These are phyloP conservation scores for Volutella citrinella DNA, from an alignment of 2,329 filamentous ascomycete genomes.

Conservation along the genomic window DNA sequence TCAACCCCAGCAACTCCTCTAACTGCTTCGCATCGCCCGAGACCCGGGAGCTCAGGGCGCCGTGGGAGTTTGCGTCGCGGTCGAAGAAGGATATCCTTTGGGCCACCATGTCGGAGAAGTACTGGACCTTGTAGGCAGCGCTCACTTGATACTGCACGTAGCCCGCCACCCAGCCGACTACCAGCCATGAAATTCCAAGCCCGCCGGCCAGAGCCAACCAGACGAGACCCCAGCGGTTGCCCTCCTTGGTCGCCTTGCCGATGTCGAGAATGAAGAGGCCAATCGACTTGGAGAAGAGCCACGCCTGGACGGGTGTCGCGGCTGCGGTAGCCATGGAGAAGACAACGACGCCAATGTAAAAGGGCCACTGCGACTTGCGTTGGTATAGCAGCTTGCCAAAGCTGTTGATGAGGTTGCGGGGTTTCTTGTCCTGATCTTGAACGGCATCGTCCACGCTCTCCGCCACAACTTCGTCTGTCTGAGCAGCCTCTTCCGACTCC, in stretches of 20 bases:
- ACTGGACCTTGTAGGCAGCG: constrained; percentile 24
- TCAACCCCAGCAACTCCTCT: constrained; percentile 31
- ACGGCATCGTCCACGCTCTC: fast-evolving
- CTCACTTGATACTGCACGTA: constrained; percentile 14
- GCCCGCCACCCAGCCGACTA: constrained; percentile 18
- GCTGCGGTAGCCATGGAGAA: constrained; percentile 23
- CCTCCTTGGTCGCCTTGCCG: constrained; percentile 25
- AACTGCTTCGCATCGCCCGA: constrained; percentile 29
- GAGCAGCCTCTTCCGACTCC: neutral
- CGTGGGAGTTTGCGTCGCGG: constrained; percentile 25
- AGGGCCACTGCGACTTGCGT: constrained; percentile 21
- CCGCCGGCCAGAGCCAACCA: constrained; percentile 28
- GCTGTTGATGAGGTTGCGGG: constrained; percentile 6
- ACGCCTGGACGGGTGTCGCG: constrained; percentile 26
- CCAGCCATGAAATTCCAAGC: constrained; percentile 26
- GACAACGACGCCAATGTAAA: constrained; percentile 21
- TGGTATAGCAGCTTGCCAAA: constrained; percentile 19
- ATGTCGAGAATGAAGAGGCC: constrained; percentile 21
- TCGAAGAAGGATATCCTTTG: constrained; percentile 30
- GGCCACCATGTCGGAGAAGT: constrained; percentile 27
- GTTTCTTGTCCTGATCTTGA: no score
- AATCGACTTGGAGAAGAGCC: constrained; percentile 27
- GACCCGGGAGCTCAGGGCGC: constrained; percentile 24
- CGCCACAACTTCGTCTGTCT: neutral
- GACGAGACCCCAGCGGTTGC: constrained; percentile 30